These are phyloP conservation scores for Chlorella ohadii DNA, from an alignment of 139 green algal species.

Conservation along the genomic window DNA sequence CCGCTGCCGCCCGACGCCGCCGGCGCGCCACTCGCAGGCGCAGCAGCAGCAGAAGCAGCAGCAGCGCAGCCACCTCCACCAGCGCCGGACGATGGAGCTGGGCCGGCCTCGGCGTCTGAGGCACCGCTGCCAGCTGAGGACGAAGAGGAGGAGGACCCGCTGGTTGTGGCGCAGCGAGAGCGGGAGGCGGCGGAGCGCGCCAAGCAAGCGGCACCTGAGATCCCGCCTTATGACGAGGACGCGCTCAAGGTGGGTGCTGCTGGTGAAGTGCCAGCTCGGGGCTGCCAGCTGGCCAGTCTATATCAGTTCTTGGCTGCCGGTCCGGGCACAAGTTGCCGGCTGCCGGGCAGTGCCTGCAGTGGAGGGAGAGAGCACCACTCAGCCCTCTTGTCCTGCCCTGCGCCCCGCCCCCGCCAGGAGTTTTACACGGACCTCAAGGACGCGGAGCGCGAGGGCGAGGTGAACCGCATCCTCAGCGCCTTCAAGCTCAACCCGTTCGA, in stretches of 20 bases:
- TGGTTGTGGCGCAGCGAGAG: constrained; percentile 42
- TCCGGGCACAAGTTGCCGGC: no score
- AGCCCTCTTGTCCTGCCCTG: no score
- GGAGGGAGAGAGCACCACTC: not conserved
- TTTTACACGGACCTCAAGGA: constrained; percentile 93
- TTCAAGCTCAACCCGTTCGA: constrained; percentile 99
- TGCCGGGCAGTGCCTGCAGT: not conserved
- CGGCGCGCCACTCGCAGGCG: not conserved
- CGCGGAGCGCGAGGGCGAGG: constrained; percentile 93
- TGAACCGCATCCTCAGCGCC: constrained; percentile 88
- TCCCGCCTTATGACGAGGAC: constrained; percentile 43
- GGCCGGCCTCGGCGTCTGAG: not conserved
- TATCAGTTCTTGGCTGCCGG: no score
- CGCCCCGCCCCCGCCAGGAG: no score
- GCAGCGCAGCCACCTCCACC: not conserved
- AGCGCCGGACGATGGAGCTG: not conserved
- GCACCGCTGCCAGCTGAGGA: not conserved
- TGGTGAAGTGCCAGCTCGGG: not conserved
- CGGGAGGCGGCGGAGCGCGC: constrained; percentile 43
- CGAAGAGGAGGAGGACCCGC: constrained; percentile 51
- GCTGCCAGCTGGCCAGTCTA: not conserved
- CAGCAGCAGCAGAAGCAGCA: not conserved
- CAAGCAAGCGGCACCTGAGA: constrained; percentile 34
- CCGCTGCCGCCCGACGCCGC: not conserved
- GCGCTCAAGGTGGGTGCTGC: constrained; percentile 38